phyloP scores from a whole-genome alignment of 2,329 filamentous ascomycete genomes.

The Colletotrichum viniferum region DNA sequence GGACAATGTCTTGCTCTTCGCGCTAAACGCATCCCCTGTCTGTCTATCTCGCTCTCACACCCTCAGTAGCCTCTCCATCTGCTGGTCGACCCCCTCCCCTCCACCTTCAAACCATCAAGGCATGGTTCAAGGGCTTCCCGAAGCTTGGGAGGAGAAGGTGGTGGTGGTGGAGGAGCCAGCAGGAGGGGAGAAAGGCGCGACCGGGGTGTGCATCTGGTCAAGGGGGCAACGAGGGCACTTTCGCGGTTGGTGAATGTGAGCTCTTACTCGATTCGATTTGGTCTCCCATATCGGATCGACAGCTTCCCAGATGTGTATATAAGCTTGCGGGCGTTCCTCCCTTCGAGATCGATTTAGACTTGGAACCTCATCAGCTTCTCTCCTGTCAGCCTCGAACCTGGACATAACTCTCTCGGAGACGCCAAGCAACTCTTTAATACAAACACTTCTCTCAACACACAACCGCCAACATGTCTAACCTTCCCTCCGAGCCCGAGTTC shows the following conservation, averaged over 20 bases:
- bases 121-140: not conserved
- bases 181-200: not conserved
- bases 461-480: constrained; percentile 72
- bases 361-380: constrained; percentile 14
- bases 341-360: not conserved
- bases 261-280: constrained; percentile 20
- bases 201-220: not conserved
- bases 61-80: not conserved
- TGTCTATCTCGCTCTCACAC: not conserved
- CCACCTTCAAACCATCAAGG: not conserved
- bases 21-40: constrained; percentile 9
- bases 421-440: not conserved
- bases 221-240: not conserved
- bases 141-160: not conserved
- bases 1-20: constrained; percentile 6
- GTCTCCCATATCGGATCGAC: constrained; percentile 2
- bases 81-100: not conserved
- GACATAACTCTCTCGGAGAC: constrained; percentile 5
- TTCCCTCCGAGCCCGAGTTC: constrained; percentile 92
- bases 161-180: not conserved
- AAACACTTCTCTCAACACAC: not conserved
- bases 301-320: constrained; percentile 8
- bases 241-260: constrained; percentile 8
- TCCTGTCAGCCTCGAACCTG: not conserved
- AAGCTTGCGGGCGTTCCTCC: constrained; percentile 19